A percentile compares a stretch with the other conserved stretches of the same genome.
phyloP scores from a whole-genome alignment of 768 basidiomycete species.

The Trametes meyenii region DNA sequence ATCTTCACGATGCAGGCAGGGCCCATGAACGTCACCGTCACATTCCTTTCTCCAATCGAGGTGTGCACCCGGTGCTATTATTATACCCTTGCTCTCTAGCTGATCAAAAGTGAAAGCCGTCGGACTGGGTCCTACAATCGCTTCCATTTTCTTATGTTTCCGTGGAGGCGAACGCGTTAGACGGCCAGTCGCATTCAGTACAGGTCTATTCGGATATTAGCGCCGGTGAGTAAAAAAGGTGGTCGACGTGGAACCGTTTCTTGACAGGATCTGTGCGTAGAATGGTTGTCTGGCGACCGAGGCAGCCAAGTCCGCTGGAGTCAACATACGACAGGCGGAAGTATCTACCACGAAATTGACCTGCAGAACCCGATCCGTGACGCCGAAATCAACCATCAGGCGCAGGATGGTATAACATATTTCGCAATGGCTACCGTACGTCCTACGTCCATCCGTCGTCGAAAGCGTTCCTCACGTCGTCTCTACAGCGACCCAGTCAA shows the following conservation, averaged over 20 bases:
- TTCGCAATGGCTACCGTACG: conserved; percentile 20
- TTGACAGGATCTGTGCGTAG: not conserved
- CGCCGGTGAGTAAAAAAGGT: conserved; percentile 32
- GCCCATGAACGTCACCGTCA: conserved; percentile 39
- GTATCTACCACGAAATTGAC: conserved; percentile 20
- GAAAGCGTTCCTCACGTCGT: not conserved
- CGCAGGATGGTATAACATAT: conserved; percentile 20
- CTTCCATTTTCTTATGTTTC: conserved; percentile 44
- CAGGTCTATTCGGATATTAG: conserved; percentile 45
- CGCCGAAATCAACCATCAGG: conserved; percentile 14
- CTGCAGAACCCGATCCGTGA: conserved; percentile 3
- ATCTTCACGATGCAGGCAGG: conserved; percentile 39
- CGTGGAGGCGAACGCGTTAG: conserved; percentile 34
- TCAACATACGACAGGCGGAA: conserved; percentile 2
- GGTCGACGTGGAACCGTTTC: not conserved
- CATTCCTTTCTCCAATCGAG: conserved; percentile 44
- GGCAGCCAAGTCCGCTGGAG: conserved; percentile 11
- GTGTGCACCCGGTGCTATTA: conserved; percentile 20
- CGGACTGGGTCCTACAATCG: conserved; percentile 42
- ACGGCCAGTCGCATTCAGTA: conserved; percentile 37
- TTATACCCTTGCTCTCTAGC: not conserved
- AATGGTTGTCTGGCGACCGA: conserved; percentile 21
- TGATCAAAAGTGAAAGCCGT: conserved; percentile 27
- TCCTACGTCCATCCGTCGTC: not conserved
- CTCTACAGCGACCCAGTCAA: not conserved